Evolutionary conservation across 148 eudicot genomes (phyloP).

Genomic region (Cornus controversa): DNA sequence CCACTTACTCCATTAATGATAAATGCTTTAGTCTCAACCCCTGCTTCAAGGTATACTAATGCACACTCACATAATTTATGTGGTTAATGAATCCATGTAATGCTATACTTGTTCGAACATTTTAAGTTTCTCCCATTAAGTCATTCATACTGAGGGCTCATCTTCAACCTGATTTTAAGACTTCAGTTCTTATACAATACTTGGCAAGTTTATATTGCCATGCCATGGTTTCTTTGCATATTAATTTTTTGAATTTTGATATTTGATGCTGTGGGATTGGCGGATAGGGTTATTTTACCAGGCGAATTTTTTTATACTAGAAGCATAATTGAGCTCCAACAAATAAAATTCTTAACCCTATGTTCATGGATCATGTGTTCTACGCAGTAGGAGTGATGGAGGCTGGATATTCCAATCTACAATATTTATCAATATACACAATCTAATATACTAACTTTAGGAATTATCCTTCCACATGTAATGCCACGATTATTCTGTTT

Average conservation of each 20-base stretch:
- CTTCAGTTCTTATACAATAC: not conserved
- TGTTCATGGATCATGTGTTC: not conserved
- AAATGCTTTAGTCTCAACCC: constrained; percentile 45
- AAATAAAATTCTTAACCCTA: too few relatives aligned
- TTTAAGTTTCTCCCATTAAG: not conserved
- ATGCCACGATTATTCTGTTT: not conserved
- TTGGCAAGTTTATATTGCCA: not conserved
- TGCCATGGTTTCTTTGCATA: not conserved
- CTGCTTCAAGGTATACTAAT: constrained; percentile 61
- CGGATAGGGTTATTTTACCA: not conserved
- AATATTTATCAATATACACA: too few relatives aligned
- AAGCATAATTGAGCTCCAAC: not conserved
- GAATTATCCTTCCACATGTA: not conserved
- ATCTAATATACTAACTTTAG: not conserved
- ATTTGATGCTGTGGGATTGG: not conserved
- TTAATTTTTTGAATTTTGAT: not conserved
- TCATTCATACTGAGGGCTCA: not conserved
- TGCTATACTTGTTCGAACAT: not conserved
- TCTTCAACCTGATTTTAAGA: not conserved
- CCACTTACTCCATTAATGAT: constrained; percentile 46
- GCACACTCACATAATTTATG: not conserved
- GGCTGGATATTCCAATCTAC: not conserved
- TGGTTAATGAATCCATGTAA: not conserved
- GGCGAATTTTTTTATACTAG: not conserved
- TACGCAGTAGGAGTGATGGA: not conserved